phyloP scores from a whole-genome alignment of 495 filamentous ascomycete genomes.

The Platismatia glauca region DNA sequence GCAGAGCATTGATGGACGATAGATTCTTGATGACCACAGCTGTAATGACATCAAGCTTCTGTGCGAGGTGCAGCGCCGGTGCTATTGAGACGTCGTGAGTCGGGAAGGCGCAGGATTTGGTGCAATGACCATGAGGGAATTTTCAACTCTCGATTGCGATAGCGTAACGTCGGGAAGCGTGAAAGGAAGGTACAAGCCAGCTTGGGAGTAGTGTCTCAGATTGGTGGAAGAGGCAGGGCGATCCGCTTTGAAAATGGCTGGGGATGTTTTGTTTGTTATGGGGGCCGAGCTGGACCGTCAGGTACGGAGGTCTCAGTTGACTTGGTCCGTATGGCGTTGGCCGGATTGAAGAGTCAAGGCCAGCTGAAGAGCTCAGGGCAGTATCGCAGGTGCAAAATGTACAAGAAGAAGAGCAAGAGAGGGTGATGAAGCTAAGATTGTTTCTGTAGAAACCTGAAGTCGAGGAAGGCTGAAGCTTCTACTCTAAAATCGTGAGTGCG shows the following conservation, averaged over 20 bases:
- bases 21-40: not conserved
- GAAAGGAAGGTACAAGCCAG: not conserved
- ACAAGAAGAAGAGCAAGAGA: not conserved
- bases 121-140: conserved; percentile 2
- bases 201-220: not conserved
- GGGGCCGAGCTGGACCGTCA: not conserved
- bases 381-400: not conserved
- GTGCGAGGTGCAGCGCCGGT: not conserved
- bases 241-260: conserved; percentile 8
- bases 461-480: not conserved
- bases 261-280: conserved; percentile 6
- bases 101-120: not conserved
- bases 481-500: too few species aligned
- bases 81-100: not conserved
- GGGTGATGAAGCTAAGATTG: not conserved
- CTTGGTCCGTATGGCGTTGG: not conserved
- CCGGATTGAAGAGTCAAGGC: not conserved
- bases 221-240: not conserved
- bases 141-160: not conserved
- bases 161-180: not conserved
- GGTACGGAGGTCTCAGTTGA: not conserved
- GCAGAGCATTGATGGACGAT: not conserved
- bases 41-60: not conserved
- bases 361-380: not conserved
- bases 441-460: not conserved